Percentiles rank a stretch among this genome's conserved stretches.
Evolutionary conservation across 2,329 filamentous ascomycete species (phyloP).

Genomic region (Penicillium sp.): DNA sequence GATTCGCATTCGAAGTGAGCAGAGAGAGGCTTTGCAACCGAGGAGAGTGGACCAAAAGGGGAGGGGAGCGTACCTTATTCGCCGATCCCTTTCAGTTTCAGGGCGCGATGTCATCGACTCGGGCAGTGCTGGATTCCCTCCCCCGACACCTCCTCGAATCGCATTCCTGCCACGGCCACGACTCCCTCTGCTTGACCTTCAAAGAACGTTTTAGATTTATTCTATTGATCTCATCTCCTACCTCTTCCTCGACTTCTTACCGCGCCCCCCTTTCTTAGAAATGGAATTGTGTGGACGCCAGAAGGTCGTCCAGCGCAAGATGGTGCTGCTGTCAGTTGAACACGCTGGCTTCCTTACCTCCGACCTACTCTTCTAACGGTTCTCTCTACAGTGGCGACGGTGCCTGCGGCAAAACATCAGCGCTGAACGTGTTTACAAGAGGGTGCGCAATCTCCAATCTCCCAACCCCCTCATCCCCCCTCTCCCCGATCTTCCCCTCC

Average conservation of each 20-base stretch:
- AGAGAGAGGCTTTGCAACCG: neutral
- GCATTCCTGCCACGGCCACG: conserved; percentile 16
- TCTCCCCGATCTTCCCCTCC: conserved; percentile 10
- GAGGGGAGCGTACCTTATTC: conserved; percentile 66
- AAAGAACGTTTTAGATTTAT: neutral
- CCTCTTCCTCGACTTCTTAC: conserved; percentile 29
- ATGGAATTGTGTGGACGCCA: conserved; percentile 70
- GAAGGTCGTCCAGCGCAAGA: conserved; percentile 92
- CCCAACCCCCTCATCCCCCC: conserved; percentile 8
- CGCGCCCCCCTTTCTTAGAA: conserved; percentile 20
- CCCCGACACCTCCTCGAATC: conserved; percentile 22
- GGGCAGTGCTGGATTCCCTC: conserved; percentile 31
- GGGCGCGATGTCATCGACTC: conserved; percentile 41
- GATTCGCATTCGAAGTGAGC: neutral
- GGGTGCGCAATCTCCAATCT: conserved; percentile 63
- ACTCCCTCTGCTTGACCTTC: conserved; percentile 4
- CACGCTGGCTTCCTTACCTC: neutral
- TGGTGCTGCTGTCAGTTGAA: conserved; percentile 76
- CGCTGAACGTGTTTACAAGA: conserved; percentile 98
- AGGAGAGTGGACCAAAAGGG: conserved; percentile 38
- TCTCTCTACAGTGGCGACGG: conserved; percentile 76
- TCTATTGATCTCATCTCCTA: conserved; percentile 41
- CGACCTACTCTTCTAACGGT: conserved; percentile 20
- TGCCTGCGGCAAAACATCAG: conserved; percentile 94
- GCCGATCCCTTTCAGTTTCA: conserved; percentile 34